Evolutionary conservation across 2,329 filamentous ascomycete species (phyloP).

Genomic region (Teratosphaeria viscida): DNA sequence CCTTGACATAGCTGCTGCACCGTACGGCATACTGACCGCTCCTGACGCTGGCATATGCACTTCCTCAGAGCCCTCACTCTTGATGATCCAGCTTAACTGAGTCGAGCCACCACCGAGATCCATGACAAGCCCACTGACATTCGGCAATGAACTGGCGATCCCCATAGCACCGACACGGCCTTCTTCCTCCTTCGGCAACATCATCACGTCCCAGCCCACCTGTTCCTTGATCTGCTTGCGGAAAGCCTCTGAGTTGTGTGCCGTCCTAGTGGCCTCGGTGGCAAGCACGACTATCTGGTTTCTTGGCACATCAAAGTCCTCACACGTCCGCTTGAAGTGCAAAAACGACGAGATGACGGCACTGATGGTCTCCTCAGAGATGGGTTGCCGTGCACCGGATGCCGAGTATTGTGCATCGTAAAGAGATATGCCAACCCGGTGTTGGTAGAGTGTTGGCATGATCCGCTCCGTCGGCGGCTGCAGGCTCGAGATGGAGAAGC

Average conservation of each 20-base stretch:
- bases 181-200: conserved; percentile 71
- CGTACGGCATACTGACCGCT: conserved; percentile 58
- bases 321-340: conserved; percentile 62
- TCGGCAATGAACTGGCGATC: conserved; percentile 61
- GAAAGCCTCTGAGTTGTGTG: conserved; percentile 62
- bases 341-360: conserved; percentile 57
- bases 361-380: conserved; percentile 49
- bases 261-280: conserved; percentile 79
- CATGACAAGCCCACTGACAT: conserved; percentile 70
- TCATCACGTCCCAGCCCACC: conserved; percentile 58
- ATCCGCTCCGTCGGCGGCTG: conserved; percentile 59
- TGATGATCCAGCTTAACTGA: conserved; percentile 56
- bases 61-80: conserved; percentile 37
- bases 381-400: conserved; percentile 38
- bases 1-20: conserved; percentile 54
- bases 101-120: conserved; percentile 72
- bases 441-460: conserved; percentile 65
- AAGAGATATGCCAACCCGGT: conserved; percentile 71
- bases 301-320: conserved; percentile 55
- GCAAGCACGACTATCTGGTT: conserved; percentile 66
- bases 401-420: conserved; percentile 60
- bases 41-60: conserved; percentile 44
- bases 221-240: conserved; percentile 50
- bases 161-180: conserved; percentile 75
- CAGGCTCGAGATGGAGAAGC: conserved; percentile 82